Evolutionary conservation across 164 flowering plant species (phyloP).

Genomic region (Dillenia suffruticosa): DNA sequence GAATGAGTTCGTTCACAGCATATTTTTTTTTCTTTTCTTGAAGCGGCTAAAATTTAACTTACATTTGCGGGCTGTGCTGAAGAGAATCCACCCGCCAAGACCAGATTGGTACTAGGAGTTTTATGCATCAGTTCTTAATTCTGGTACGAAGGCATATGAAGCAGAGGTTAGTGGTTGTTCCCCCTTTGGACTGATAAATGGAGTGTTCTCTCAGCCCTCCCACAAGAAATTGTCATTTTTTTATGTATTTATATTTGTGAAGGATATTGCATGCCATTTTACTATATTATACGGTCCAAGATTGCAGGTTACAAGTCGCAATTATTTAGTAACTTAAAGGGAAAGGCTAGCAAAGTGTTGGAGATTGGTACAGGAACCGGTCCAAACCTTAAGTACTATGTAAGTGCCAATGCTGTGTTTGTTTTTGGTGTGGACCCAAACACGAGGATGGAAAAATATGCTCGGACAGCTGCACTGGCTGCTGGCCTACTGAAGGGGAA

Average conservation of each 20-base stretch:
- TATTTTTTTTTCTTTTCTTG: no score
- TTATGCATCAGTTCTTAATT: constrained; percentile 49
- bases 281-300: constrained; percentile 28
- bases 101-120: constrained; percentile 85
- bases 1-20: no score
- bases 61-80: constrained; percentile 42
- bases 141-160: constrained; percentile 55
- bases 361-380: constrained; percentile 95
- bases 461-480: constrained; percentile 51
- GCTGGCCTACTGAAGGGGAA: constrained; percentile 54
- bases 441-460: constrained; percentile 79
- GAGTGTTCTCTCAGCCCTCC: no score
- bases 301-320: constrained; percentile 66
- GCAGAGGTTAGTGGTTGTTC: constrained; percentile 49
- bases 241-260: neutral
- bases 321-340: constrained; percentile 54
- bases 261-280: neutral
- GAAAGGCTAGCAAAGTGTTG: constrained; percentile 53
- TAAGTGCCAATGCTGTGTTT: constrained; percentile 29
- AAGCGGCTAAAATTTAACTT: neutral
- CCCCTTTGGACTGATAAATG: neutral
- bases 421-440: constrained; percentile 84
- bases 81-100: constrained; percentile 56
- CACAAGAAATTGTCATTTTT: neutral
- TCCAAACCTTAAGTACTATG: constrained; percentile 83